phyloP scores from a whole-genome alignment of 2,329 filamentous ascomycete genomes.

The Mariannaea elegans region DNA sequence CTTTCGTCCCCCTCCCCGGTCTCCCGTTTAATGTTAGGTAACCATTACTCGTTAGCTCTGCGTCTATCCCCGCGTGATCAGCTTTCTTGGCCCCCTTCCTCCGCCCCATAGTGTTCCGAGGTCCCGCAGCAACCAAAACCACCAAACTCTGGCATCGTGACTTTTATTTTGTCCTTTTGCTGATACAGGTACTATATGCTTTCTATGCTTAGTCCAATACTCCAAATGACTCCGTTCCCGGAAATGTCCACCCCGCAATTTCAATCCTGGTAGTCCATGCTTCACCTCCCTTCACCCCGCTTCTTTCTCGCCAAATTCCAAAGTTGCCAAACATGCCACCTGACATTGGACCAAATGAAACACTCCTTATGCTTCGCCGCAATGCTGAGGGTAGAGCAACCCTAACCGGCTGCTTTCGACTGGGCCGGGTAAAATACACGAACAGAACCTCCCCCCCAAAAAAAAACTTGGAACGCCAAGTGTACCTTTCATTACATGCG shows the following conservation, averaged over 20 bases:
- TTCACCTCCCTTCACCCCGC: background rate
- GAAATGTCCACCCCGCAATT: background rate
- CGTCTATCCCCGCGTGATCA: conserved; percentile 28
- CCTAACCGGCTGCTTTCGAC: background rate
- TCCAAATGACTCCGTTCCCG: background rate
- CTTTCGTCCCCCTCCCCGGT: background rate
- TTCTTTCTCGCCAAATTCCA: background rate
- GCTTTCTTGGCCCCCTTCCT: background rate
- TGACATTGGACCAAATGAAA: conserved; percentile 3
- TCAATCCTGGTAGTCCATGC: background rate
- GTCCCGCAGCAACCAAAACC: conserved; percentile 20
- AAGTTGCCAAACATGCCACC: background rate
- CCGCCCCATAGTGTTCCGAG: background rate
- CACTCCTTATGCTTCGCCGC: background rate
- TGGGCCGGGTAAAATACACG: conserved; percentile 17
- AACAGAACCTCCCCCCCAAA: conserved; percentile 22
- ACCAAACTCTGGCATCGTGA: conserved; percentile 35
- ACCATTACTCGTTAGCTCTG: conserved; percentile 36
- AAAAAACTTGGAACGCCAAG: conserved; percentile 33
- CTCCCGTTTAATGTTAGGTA: conserved; percentile 32
- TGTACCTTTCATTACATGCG: conserved; percentile 35
- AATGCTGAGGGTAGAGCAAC: background rate
- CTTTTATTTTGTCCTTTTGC: conserved; percentile 20
- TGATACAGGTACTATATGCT: conserved; percentile 7
- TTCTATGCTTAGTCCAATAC: conserved; percentile 15